These are phyloP conservation scores for Hygrocybe coccinea DNA, from an alignment of 768 basidiomycete species.

Conservation along the genomic window DNA sequence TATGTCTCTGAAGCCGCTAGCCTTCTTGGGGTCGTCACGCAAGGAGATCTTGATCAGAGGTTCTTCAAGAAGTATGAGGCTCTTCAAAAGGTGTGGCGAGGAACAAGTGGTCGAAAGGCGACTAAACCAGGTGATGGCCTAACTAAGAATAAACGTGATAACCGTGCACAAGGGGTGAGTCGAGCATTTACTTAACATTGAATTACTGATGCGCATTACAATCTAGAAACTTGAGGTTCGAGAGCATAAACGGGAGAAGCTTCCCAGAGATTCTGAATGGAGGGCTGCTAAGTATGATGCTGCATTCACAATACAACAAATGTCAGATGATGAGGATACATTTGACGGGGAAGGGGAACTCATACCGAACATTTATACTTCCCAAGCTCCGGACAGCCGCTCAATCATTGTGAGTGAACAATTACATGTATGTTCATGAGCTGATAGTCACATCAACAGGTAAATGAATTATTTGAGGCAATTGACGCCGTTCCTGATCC, in stretches of 20 bases:
- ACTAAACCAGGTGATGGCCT: background rate
- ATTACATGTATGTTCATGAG: background rate
- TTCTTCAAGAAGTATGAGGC: background rate
- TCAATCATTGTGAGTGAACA: background rate
- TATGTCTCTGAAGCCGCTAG: background rate
- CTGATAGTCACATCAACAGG: background rate
- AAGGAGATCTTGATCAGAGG: background rate
- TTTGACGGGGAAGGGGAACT: background rate
- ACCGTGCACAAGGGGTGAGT: background rate
- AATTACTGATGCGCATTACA: background rate
- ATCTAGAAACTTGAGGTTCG: constrained; percentile 16
- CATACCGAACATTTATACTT: too few species aligned
- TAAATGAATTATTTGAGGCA: constrained; percentile 7
- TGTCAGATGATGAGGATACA: constrained; percentile 18
- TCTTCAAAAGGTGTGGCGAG: background rate
- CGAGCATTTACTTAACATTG: background rate
- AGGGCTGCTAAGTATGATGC: constrained; percentile 11
- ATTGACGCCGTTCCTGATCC: constrained; percentile 7
- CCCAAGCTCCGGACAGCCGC: too few species aligned
- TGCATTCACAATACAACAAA: constrained; percentile 8
- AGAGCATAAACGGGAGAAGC: constrained; percentile 1
- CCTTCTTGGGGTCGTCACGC: background rate
- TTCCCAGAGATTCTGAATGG: constrained; percentile 1
- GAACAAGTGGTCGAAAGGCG: background rate
- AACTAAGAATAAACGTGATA: background rate